Evolutionary conservation across 139 green algal species (phyloP), one percentile per base, ranked within the genome.

Genomic region (Tetradesmus lagerheimii): DNA sequence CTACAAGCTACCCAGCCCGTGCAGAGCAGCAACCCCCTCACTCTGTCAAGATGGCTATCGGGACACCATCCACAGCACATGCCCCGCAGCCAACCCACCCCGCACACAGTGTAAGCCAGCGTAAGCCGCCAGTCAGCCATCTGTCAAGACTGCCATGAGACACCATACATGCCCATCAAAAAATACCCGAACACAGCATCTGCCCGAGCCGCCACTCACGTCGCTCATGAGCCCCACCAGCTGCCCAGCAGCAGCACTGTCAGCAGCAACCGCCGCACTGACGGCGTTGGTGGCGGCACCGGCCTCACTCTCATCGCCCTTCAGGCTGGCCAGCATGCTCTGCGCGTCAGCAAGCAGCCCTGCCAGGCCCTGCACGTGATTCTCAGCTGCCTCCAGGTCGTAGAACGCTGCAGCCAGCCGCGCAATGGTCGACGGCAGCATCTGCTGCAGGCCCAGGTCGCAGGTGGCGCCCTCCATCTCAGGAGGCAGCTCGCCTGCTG

Each of bases 301-400:
- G 23, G n/a, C 31, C 35, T 27, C 47, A 15, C 18, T 4, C 11
- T 86, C 31, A 18, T 35, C 23, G 14, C 80, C 62, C 23, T 47
- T 11, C 47, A 86, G 45, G 80, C 80, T 86, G n/a, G 80, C 80
- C 57, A 87, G 82, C 20, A 57, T 87, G 12, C 38, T 29, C 35
- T 78, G 82, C 18, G 82, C 82, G 14, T 87, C 82, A 14, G 25
- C n/a, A 20, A 87, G 53, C 31, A 87, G 82, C 3, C 39, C 31
- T 35, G 82, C 82, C n/a, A 87, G 45, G 45, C 82, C 82, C 35
- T 77, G 34, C 43, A 87, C 57, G 57, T 87, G 82, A 35, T 77
- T 18, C 82, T 78, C 82, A 34, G 82, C 82, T 38, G 82, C 82
- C 34, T 43, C 53, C n/a, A 87, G 18, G 43, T 74, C 82, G 2